Percentiles rank a stretch among this genome's conserved stretches.
phyloP scores from a whole-genome alignment of 2,329 filamentous ascomycete genomes.

The Botrytis hyacinthi region DNA sequence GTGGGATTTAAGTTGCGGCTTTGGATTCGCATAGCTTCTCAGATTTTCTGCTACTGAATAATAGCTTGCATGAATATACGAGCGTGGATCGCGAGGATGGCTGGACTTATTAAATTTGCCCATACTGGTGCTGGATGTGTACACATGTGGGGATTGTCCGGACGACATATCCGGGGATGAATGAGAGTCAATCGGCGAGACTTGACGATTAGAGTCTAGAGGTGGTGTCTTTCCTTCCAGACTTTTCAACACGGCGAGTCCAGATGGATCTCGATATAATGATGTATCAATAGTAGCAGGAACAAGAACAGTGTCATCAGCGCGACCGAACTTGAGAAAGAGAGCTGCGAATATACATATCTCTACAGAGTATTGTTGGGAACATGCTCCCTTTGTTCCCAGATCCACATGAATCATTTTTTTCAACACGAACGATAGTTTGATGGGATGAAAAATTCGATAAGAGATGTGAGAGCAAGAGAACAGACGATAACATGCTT shows the following conservation, averaged over 20 bases:
- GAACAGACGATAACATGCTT: not conserved
- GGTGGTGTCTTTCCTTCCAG: no score
- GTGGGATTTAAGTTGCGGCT: no score
- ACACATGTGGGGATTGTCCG: no score
- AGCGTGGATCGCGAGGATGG: no score
- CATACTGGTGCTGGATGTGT: no score
- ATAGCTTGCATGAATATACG: not conserved
- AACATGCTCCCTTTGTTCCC: no score
- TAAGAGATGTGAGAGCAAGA: not conserved
- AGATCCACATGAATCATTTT: not conserved
- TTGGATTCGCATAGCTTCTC: not conserved
- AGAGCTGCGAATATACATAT: not conserved
- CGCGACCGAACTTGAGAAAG: not conserved
- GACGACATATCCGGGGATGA: no score
- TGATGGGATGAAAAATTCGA: not conserved
- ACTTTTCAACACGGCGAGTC: not conserved
- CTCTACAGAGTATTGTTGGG: not conserved
- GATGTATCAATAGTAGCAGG: not conserved
- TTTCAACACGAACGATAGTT: not conserved
- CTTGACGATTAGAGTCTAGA: no score
- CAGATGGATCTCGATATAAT: not conserved
- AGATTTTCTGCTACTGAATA: no score
- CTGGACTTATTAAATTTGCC: no score
- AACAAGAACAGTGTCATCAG: not conserved
- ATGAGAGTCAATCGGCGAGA: no score